Conservation (phyloP, 1,284 basidiomycete species). For the Serendipita sp. region DNA sequence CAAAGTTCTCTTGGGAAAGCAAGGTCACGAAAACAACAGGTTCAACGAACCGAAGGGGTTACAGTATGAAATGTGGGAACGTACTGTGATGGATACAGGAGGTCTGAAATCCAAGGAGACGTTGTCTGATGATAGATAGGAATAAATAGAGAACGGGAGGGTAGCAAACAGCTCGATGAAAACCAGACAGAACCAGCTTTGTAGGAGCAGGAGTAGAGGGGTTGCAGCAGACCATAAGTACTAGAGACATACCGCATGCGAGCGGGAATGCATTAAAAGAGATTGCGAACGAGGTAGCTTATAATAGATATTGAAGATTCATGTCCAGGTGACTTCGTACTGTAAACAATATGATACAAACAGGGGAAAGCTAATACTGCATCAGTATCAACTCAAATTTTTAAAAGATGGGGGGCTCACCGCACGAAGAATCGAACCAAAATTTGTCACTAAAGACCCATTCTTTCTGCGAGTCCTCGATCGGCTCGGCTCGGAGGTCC, state of each 20-base stretch:
- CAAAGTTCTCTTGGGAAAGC: background rate
- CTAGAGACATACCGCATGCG: background rate
- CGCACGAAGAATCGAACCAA: background rate
- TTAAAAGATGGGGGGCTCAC: background rate
- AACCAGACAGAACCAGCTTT: background rate
- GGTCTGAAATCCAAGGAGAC: background rate
- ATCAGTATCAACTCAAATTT: background rate
- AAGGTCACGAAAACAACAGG: background rate
- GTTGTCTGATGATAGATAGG: background rate
- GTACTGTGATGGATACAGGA: too few relatives aligned
- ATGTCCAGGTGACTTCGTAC: background rate
- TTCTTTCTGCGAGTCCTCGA: background rate
- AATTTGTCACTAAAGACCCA: background rate
- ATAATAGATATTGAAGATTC: conserved; percentile 2
- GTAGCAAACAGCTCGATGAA: background rate
- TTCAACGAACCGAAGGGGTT: too few relatives aligned
- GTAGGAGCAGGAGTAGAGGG: background rate
- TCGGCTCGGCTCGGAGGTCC: background rate
- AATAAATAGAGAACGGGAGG: background rate
- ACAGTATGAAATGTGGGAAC: too few relatives aligned
- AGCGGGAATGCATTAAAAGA: background rate
- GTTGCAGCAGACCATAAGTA: background rate
- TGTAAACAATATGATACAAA: background rate
- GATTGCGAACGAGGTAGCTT: background rate
- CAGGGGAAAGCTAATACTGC: background rate